A percentile compares a stretch with the other conserved stretches of the same genome.
phyloP scores from a whole-genome alignment of 148 eudicot genomes.

The Rhododendron ferrugineum region DNA sequence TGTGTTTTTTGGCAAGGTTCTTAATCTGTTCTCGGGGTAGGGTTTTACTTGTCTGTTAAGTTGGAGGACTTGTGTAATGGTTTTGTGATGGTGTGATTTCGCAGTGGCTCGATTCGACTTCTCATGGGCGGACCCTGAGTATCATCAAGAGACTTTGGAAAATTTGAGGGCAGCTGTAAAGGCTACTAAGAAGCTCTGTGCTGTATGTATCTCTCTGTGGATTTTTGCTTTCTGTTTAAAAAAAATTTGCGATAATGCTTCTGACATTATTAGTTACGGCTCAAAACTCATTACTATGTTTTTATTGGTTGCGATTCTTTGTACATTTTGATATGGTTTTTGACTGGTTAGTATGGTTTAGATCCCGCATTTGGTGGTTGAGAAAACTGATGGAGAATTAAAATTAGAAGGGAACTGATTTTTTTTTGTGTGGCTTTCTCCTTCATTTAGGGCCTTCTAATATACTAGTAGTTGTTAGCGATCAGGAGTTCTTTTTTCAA shows the following conservation, averaged over 20 bases:
- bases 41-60: background rate
- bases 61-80: background rate
- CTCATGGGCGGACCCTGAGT: conserved; percentile 79
- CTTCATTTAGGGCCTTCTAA: background rate
- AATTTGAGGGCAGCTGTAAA: conserved; percentile 80
- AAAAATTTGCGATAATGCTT: background rate
- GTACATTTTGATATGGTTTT: background rate
- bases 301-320: background rate
- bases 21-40: background rate
- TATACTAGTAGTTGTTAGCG: background rate
- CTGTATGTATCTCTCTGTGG: conserved; percentile 48
- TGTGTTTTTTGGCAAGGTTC: background rate
- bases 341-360: background rate
- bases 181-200: conserved; percentile 80
- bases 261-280: background rate
- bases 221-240: background rate
- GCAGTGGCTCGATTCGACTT: conserved; percentile 94
- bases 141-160: conserved; percentile 83
- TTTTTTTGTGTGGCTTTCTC: background rate
- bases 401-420: background rate
- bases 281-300: background rate
- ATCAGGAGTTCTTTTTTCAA: background rate
- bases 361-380: background rate
- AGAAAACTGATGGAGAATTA: background rate
- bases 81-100: conserved; percentile 3